A percentile compares a stretch with the other conserved stretches of the same genome.
phyloP scores from a whole-genome alignment of 1,284 basidiomycete genomes.

The Trametes hirsuta region DNA sequence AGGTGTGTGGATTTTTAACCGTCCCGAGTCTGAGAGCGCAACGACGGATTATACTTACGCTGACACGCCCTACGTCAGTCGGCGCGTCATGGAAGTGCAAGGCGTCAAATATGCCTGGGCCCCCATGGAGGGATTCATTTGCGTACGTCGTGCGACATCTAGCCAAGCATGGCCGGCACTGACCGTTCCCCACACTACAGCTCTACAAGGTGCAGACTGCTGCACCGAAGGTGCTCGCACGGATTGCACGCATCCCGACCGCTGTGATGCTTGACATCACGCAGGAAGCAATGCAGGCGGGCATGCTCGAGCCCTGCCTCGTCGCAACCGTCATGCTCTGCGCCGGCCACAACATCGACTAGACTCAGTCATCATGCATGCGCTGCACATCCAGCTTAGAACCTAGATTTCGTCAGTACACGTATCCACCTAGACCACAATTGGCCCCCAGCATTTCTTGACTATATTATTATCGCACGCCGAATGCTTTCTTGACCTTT shows the following conservation, averaged over 20 bases:
- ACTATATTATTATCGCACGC: slow-evolving; percentile 2
- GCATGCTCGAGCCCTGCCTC: slow-evolving; percentile 39
- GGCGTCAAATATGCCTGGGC: slow-evolving; percentile 47
- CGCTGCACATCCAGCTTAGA: neutral
- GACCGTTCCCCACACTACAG: slow-evolving; percentile 20
- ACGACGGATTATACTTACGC: neutral
- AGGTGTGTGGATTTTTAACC: slow-evolving; percentile 42
- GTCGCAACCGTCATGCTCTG: slow-evolving; percentile 40
- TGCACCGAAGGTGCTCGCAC: slow-evolving; percentile 36
- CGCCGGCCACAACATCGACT: slow-evolving; percentile 41
- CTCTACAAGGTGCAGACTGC: slow-evolving; percentile 35
- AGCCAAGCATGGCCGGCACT: neutral
- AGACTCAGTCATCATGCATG: neutral
- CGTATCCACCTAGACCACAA: neutral
- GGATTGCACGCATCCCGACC: slow-evolving; percentile 32
- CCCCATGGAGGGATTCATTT: slow-evolving; percentile 44
- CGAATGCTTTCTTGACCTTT: slow-evolving; percentile 5
- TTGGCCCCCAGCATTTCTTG: neutral
- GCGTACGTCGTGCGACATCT: slow-evolving; percentile 36
- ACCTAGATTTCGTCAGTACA: neutral
- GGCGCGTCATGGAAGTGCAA: slow-evolving; percentile 45
- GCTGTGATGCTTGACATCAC: slow-evolving; percentile 38
- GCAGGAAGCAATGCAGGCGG: slow-evolving; percentile 35
- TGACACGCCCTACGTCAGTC: slow-evolving; percentile 33
- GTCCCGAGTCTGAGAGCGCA: neutral